Evolutionary conservation across 805 yeast species (phyloP), one percentile per base, ranked within the genome.

Genomic region (Schwanniomyces pseudopolymorphus): DNA sequence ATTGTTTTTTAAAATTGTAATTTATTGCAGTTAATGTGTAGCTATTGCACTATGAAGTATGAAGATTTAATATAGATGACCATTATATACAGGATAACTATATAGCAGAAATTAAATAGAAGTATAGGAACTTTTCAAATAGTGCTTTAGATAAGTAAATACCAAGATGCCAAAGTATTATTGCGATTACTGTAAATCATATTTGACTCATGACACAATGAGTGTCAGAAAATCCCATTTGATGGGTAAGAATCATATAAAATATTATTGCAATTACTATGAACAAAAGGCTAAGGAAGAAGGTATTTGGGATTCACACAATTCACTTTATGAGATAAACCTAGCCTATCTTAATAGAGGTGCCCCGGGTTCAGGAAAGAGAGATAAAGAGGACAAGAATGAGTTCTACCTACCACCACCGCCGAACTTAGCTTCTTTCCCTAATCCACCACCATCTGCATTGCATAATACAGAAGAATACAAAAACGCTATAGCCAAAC

Each of bases 201-300:
- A 85, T 56, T 69, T 90, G 47, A 89, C 96, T 1, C 96, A 89
- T 61, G 96, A 89, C 64, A 85, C 94, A n/a, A 72, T 81, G 56
- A 85, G 94, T 67, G 96, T 89, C 45, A 69, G 96, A 19, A 84
- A 85, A 58, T 83, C 89, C 36, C 97, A 89, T 64, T 63, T 87
- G 36, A 70, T 77, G 33, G 97, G 97, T 8, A 81, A 79, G 55
- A 84, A 87, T 63, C 97, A 89, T 64, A 71, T 87, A 37, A 76
- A 79, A 49, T 74, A 78, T 44, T 87, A 85, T 42, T 82, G 89
- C 48, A 86, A 85, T 46, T 89, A 87, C 69, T 89, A 87, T 60
- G 87, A 86, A 55, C 51, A 51, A 31, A 69, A 67, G 53, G 75
- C 74, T 24, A 64, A 64, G 43, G 67, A 66, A 46, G 54, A 66